Evolutionary conservation across 768 basidiomycete genomes (phyloP), one percentile per base, ranked within the genome.

Genomic region (Termitomyces sp.): DNA sequence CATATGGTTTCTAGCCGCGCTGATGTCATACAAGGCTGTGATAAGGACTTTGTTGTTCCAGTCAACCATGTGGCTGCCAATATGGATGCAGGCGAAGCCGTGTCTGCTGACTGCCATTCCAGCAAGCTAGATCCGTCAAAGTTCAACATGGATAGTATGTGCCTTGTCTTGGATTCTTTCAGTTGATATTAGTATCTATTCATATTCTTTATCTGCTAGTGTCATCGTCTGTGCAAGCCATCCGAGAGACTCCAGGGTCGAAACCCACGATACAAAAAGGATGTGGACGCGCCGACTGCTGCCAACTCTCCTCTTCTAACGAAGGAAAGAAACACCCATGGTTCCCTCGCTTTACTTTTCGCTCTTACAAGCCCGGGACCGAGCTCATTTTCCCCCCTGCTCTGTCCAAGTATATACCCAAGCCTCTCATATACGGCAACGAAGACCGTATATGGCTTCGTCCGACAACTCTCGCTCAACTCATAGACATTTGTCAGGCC

Each of bases 211-310:
- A 21, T 37, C 14, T 37, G 24, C 24, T 21, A 55, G 54, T 49
- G 19, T 55, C 35, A 17, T 17, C 15, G 22, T 21, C 35, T 10
- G 17, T 34, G 8, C 15, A 9, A 15, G 24, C 47, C 5, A 2
- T 37, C 15, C 47, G 24, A 48, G 35, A 48, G 22, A 48, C 47
- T 37, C 0, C 9, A 30, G 47, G 15, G 17, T 22, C 30, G 6
- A 35, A 22, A 35, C 21, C 21, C 15, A 35, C 34, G 3, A 15
- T 6, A 32, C 26, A 47, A 11, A 56, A 51, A n/a, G 59, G 56
- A 34, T 60, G 59, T 34, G 59, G 59, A 43, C 59, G 59, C 22
- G 50, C 56, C 14, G 59, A 60, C n/a, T 60, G 59, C 50, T 60
- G 59, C 46, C 59, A 55, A 45, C 53, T 60, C n/a, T 41, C 55